phyloP scores from a whole-genome alignment of 768 basidiomycete species.

The Pulveroboletus sp. region DNA sequence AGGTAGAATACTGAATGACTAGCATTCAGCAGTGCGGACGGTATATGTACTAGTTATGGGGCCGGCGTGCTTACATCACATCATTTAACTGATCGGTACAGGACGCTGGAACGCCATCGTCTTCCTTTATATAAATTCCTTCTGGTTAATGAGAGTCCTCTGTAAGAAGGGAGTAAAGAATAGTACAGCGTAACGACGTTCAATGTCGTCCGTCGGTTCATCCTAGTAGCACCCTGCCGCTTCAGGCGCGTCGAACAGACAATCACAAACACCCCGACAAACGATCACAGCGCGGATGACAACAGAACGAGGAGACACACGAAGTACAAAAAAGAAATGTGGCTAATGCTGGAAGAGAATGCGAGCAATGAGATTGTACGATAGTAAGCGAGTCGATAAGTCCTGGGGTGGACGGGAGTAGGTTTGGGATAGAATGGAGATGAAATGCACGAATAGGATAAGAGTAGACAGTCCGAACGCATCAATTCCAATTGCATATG shows the following conservation, averaged over 20 bases:
- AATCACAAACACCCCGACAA: too few species aligned
- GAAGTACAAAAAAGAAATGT: constrained; percentile 1
- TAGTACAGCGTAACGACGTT: constrained; percentile 22
- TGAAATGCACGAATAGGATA: constrained; percentile 22
- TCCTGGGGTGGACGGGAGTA: constrained; percentile 20
- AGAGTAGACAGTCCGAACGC: constrained; percentile 21
- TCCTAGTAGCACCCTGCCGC: too few species aligned
- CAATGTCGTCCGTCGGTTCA: constrained; percentile 12
- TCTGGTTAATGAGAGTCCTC: constrained; percentile 17
- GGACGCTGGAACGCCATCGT: not conserved
- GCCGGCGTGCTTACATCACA: too few species aligned
- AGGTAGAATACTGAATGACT: too few species aligned
- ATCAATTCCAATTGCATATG: constrained; percentile 14
- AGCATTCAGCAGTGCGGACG: too few species aligned
- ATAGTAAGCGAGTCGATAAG: constrained; percentile 28
- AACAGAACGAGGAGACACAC: too few species aligned
- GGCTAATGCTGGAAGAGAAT: constrained; percentile 16
- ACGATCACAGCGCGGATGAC: too few species aligned
- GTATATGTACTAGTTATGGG: too few species aligned
- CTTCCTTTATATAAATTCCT: constrained; percentile 13
- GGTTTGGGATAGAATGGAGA: constrained; percentile 18
- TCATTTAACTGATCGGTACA: too few species aligned
- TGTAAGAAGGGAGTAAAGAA: constrained; percentile 7
- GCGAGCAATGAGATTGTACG: constrained; percentile 32
- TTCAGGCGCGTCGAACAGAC: too few species aligned